phyloP scores from a whole-genome alignment of 2,329 filamentous ascomycete genomes.

The Lecanicillium sp. region DNA sequence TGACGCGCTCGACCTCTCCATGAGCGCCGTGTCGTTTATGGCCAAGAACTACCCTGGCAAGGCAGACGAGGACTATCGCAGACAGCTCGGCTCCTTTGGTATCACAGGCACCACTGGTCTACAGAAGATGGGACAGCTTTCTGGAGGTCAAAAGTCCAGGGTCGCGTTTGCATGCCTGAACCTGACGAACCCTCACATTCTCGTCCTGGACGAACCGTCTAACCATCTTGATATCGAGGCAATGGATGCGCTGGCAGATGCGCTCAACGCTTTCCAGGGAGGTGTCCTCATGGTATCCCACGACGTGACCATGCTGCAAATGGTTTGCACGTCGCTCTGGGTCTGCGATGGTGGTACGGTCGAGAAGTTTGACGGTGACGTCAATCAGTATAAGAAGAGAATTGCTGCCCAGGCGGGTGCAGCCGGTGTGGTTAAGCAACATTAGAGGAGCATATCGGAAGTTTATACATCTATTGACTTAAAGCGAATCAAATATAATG shows the following conservation, averaged over 20 bases:
- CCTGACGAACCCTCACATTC: conserved; percentile 88
- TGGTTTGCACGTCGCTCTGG: conserved; percentile 90
- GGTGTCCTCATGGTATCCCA: conserved; percentile 98
- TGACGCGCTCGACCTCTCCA: conserved; percentile 84
- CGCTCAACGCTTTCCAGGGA: conserved; percentile 79
- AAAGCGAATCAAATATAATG: background rate
- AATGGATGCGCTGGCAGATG: conserved; percentile 88
- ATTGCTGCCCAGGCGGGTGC: conserved; percentile 85
- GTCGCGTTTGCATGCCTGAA: conserved; percentile 97
- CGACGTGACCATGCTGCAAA: conserved; percentile 98
- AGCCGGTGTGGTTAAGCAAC: conserved; percentile 71
- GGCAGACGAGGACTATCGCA: conserved; percentile 92
- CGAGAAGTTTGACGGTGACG: conserved; percentile 91
- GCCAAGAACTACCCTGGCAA: conserved; percentile 82
- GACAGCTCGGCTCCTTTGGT: conserved; percentile 84
- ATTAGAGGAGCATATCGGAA: conserved; percentile 29
- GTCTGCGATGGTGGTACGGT: conserved; percentile 92
- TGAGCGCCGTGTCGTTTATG: conserved; percentile 93
- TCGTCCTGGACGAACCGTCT: conserved; percentile 95
- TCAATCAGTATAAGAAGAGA: conserved; percentile 96
- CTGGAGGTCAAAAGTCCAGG: conserved; percentile 96
- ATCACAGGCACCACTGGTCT: conserved; percentile 92
- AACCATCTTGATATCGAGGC: conserved; percentile 99
- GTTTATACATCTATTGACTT: background rate
- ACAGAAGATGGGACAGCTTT: conserved; percentile 90